Evolutionary conservation across 2,329 filamentous ascomycete species (phyloP).

Genomic region (Calonectria henricotiae): DNA sequence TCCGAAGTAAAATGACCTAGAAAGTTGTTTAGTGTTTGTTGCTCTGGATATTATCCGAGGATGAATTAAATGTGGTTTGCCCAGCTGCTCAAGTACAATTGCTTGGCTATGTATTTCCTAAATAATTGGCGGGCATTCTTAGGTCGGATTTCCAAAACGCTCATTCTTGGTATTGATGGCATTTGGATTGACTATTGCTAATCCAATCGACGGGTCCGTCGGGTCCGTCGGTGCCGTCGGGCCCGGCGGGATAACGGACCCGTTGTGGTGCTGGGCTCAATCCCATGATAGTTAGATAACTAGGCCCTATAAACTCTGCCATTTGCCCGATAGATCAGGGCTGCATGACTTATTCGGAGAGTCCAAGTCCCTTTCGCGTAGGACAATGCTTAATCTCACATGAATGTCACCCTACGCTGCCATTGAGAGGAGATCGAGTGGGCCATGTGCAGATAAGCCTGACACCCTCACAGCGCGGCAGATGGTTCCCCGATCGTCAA

Average conservation of each 20-base stretch:
- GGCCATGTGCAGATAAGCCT: constrained; percentile 9
- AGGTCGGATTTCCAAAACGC: not conserved
- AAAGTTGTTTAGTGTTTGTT: constrained; percentile 5
- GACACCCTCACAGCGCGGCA: not conserved
- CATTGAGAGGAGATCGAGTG: not conserved
- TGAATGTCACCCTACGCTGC: not conserved
- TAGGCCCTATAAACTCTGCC: constrained; percentile 12
- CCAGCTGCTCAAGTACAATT: constrained; percentile 6
- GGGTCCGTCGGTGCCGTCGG: constrained; percentile 17
- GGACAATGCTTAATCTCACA: constrained; percentile 24
- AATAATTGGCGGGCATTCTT: not conserved
- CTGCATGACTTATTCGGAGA: not conserved
- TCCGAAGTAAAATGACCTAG: not conserved
- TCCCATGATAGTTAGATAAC: constrained; percentile 11
- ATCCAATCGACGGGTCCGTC: constrained; percentile 4
- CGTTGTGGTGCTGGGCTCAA: not conserved
- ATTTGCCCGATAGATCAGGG: constrained; percentile 10
- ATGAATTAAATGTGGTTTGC: not conserved
- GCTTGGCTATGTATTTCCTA: not conserved
- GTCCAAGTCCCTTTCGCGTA: not conserved
- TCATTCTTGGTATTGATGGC: constrained; percentile 1
- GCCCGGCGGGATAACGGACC: constrained; percentile 13
- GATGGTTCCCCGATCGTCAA: constrained; percentile 18
- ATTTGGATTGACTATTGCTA: constrained; percentile 12
- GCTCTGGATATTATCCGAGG: not conserved